Evolutionary conservation across 2,329 filamentous ascomycete species (phyloP), one percentile per base, ranked within the genome.

Genomic region (Xylaria sp.): DNA sequence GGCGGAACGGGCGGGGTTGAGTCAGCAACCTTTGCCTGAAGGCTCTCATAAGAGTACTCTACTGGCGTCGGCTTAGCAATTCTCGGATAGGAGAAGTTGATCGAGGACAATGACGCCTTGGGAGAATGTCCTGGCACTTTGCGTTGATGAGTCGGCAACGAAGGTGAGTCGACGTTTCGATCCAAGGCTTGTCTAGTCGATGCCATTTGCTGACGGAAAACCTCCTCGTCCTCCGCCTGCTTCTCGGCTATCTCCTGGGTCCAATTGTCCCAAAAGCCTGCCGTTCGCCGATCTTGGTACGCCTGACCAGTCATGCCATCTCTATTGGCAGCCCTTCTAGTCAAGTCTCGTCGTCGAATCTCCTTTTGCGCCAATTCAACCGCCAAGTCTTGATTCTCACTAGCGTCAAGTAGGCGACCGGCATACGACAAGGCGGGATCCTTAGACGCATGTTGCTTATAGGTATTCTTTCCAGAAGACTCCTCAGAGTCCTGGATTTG

Each of bases 351-450:
- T 48, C 89, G 80, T 58, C 76, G 79, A 59, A 92, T 82, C 73
- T 95, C 91, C 58, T 83, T 83, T 63, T 87, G 85, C 0, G 91
- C 91, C 35, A 95, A 73, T 64, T 88, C 83, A 5, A 95, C 86
- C 0, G 91, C 92, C 51, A 95, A 75, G 9, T 92, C 87, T 63
- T 86, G 83, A 63, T 95, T 80, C 59, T 91, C 84, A 1, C 80
- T 81, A 0, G 88, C 88, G 68, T 90, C 85, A 11, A 95, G 75
- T 1, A 90, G 80, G 64, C 80, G 82, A 0, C 80, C 78, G 9
- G 79, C 71, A 1, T 72, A 75, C 2, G 76, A 76, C 10, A 90
- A 73, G 1, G 83, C 86, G 0, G 86, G 85, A 61, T 91, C 88
- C 48, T 77, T 78, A 1, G 80, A 76, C 1, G 83, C 81, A 65